Conservation (phyloP, 352 stramenopile species). For the Pythium dissimile region DNA sequence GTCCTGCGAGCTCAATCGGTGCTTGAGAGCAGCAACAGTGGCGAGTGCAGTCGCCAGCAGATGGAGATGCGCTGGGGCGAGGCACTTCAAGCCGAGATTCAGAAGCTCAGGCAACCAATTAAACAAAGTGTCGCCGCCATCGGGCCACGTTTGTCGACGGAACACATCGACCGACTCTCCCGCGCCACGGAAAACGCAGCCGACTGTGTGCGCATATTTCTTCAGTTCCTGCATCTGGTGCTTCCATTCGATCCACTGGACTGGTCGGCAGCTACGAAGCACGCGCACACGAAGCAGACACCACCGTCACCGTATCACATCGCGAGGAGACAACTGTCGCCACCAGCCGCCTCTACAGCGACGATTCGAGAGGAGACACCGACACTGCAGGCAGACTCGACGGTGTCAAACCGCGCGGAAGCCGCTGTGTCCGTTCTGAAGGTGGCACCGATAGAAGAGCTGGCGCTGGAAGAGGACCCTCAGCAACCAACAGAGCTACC, state of each 20-base stretch:
- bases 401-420: too few relatives aligned
- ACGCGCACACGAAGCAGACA: neutral
- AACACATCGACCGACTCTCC: conserved; percentile 13
- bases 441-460: too few relatives aligned
- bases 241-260: conserved; percentile 22
- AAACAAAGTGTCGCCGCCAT: neutral
- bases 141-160: neutral
- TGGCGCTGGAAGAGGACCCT: too few relatives aligned
- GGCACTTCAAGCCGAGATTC: conserved; percentile 4
- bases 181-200: neutral
- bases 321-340: neutral
- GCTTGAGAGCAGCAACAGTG: neutral
- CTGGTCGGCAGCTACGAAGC: conserved; percentile 4
- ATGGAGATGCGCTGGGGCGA: conserved; percentile 23
- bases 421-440: too few relatives aligned
- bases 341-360: neutral
- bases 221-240: conserved; percentile 15
- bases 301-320: neutral
- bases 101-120: neutral
- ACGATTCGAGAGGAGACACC: too few relatives aligned
- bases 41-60: conserved; percentile 10
- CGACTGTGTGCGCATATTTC: conserved; percentile 13
- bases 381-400: too few relatives aligned
- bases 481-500: neutral
- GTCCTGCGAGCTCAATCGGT: neutral